Conservation (phyloP, 148 eudicot genomes). For the Drosera capensis region DNA sequence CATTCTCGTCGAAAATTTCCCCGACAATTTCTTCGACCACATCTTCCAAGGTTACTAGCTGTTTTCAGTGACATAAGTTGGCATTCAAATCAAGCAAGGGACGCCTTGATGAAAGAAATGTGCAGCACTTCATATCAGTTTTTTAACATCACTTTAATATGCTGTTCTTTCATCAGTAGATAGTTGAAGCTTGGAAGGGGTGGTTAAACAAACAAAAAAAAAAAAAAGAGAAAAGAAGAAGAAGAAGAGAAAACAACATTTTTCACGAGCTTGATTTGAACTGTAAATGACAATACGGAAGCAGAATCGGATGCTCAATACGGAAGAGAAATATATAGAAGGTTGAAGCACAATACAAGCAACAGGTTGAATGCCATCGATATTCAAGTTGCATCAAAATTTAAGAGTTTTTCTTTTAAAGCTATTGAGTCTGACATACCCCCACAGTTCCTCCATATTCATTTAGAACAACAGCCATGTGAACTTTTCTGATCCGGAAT, state of each 20-base stretch:
- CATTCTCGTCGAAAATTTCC: conserved; percentile 95
- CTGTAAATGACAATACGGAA: no score
- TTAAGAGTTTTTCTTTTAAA: neutral
- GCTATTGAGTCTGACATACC: conserved; percentile 31
- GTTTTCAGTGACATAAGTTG: conserved; percentile 16
- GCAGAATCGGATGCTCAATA: neutral
- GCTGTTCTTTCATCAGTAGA: no score
- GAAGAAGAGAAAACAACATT: no score
- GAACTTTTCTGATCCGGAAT: conserved; percentile 96
- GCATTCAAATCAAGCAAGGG: neutral
- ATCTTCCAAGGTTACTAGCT: conserved; percentile 94
- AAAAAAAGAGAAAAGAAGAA: no score
- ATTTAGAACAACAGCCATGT: conserved; percentile 97
- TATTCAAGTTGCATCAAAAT: conserved; percentile 3
- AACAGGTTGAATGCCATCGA: neutral
- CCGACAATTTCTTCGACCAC: conserved; percentile 99
- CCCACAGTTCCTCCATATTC: conserved; percentile 99
- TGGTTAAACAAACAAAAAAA: no score
- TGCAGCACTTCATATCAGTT: no score
- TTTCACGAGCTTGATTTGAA: no score
- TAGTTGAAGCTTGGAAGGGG: no score
- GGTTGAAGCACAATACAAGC: no score
- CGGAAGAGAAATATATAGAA: no score
- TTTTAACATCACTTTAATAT: no score
- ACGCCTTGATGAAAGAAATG: neutral